These are phyloP conservation scores for Tulasnella sp. DNA, from an alignment of 768 basidiomycete species.

Conservation along the genomic window DNA sequence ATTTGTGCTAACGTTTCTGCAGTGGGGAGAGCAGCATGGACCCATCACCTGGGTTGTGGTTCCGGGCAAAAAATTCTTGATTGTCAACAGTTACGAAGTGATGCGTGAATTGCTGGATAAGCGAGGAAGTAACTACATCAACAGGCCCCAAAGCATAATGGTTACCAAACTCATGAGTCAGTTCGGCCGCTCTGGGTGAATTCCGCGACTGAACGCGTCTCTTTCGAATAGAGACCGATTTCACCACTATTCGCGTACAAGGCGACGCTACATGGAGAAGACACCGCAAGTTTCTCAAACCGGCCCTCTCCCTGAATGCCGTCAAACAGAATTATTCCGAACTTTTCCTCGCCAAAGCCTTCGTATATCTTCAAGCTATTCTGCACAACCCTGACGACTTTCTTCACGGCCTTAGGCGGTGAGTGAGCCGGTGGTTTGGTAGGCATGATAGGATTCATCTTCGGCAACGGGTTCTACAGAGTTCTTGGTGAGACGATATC, in stretches of 20 bases:
- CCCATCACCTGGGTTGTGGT: neutral
- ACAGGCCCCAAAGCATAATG: neutral
- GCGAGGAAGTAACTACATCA: neutral
- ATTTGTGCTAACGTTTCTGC: neutral
- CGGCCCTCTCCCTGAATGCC: neutral
- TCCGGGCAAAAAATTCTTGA: neutral
- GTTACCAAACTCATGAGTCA: neutral
- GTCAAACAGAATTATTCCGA: constrained; percentile 1
- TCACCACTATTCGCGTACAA: neutral
- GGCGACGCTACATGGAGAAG: neutral
- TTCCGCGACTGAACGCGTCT: neutral
- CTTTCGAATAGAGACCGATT: neutral
- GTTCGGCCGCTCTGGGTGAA: neutral
- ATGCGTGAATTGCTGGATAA: neutral
- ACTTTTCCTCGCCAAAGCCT: neutral
- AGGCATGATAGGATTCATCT: neutral
- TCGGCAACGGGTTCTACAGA: neutral
- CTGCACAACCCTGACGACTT: neutral
- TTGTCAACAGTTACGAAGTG: neutral
- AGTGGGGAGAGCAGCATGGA: neutral
- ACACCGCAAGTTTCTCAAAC: neutral
- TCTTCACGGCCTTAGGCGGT: neutral
- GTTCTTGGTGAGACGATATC: neutral
- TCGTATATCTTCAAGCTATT: neutral
- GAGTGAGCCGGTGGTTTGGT: neutral